Evolutionary conservation across 2,329 filamentous ascomycete genomes (phyloP).

Genomic region (Alternaria atra): DNA sequence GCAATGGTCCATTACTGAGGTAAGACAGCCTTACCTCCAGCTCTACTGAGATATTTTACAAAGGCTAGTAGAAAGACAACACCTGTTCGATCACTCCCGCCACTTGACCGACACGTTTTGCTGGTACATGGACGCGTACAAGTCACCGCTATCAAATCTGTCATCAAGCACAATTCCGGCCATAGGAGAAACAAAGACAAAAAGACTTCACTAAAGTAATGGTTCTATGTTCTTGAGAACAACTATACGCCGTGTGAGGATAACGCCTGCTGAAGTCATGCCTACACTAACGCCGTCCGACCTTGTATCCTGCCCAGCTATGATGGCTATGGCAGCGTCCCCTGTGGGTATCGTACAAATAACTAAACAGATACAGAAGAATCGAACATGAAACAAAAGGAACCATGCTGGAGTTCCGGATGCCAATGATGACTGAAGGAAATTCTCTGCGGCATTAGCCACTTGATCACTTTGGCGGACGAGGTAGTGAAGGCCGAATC

Average conservation of each 20-base stretch:
- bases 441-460: background rate
- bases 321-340: slow-evolving; percentile 9
- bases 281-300: slow-evolving; percentile 8
- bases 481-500: background rate
- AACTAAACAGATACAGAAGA: slow-evolving; percentile 16
- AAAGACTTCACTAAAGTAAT: background rate
- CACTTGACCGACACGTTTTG: background rate
- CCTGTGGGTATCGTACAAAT: slow-evolving; percentile 29
- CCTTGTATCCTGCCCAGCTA: slow-evolving; percentile 11
- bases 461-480: background rate
- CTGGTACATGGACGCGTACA: background rate
- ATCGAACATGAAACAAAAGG: background rate
- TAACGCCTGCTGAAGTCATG: background rate
- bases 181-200: background rate
- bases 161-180: background rate
- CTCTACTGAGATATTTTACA: background rate
- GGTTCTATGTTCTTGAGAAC: slow-evolving; percentile 11
- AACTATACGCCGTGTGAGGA: background rate
- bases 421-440: background rate
- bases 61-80: background rate
- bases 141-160: background rate
- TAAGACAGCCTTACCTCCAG: background rate
- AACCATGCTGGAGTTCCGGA: background rate
- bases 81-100: background rate
- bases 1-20: background rate